phyloP scores from a whole-genome alignment of 495 filamentous ascomycete species.

The Trichocladium antarcticum region DNA sequence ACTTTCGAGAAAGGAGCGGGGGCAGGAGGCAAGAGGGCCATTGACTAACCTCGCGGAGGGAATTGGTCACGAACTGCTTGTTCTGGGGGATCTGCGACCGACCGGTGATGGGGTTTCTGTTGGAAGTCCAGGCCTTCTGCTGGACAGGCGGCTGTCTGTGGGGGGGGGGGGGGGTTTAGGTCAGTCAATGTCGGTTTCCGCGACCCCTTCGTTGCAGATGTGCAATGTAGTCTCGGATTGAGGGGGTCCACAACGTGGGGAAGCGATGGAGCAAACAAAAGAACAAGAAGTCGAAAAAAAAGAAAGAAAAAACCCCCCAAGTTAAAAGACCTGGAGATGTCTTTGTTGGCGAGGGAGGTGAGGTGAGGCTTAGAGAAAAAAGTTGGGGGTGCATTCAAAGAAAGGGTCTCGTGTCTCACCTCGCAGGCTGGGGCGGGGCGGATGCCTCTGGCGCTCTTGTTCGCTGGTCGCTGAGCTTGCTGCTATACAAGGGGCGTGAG shows the following conservation, averaged over 20 bases:
- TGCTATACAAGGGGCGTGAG: constrained; percentile 25
- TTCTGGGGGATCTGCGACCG: constrained; percentile 23
- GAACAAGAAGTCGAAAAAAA: constrained; percentile 4
- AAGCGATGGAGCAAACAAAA: neutral
- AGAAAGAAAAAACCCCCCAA: neutral
- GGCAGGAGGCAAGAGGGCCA: constrained; percentile 2
- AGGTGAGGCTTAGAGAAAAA: constrained; percentile 11
- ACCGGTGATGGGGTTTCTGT: constrained; percentile 32
- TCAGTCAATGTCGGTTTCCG: constrained; percentile 2
- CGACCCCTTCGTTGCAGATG: neutral
- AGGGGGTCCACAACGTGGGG: neutral
- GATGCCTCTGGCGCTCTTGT: constrained; percentile 16
- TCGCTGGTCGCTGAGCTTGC: constrained; percentile 27
- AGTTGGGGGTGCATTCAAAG: constrained; percentile 11
- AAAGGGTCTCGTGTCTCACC: constrained; percentile 28
- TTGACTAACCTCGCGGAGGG: constrained; percentile 27
- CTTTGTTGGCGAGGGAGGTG: constrained; percentile 18
- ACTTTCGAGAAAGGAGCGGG: constrained; percentile 1
- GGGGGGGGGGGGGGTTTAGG: constrained; percentile 20
- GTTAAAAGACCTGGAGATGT: neutral
- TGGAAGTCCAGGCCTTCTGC: constrained; percentile 32
- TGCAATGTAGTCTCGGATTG: neutral
- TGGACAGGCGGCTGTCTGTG: constrained; percentile 32
- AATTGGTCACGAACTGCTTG: constrained; percentile 21
- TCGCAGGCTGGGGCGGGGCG: constrained; percentile 20